phyloP scores from a whole-genome alignment of 2,329 filamentous ascomycete genomes.

The Trichoderma gracile region DNA sequence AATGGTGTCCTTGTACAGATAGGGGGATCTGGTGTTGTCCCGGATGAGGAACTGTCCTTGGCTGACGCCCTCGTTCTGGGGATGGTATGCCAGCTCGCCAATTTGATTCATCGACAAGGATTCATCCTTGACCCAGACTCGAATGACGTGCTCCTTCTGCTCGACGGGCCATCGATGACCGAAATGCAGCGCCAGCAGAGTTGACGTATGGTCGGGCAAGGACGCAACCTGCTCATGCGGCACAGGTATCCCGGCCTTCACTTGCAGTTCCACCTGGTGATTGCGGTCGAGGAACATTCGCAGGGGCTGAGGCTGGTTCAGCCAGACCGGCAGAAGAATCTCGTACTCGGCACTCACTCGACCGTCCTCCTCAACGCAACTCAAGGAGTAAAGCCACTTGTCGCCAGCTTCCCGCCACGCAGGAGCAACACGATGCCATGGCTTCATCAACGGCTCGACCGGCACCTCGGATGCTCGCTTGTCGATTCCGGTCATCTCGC shows the following conservation, averaged over 20 bases:
- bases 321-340: constrained; percentile 45
- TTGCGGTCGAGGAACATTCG: constrained; percentile 44
- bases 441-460: constrained; percentile 45
- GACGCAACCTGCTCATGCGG: constrained; percentile 29
- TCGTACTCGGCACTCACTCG: constrained; percentile 42
- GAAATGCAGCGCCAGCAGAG: constrained; percentile 51
- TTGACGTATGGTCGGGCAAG: constrained; percentile 47
- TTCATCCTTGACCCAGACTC: constrained; percentile 38
- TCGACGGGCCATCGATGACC: constrained; percentile 48
- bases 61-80: constrained; percentile 29
- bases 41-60: constrained; percentile 44
- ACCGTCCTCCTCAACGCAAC: constrained; percentile 40
- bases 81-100: constrained; percentile 34
- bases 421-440: constrained; percentile 51
- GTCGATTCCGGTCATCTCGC: constrained; percentile 44
- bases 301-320: constrained; percentile 44
- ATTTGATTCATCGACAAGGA: constrained; percentile 38
- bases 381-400: constrained; percentile 37
- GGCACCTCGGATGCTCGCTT: constrained; percentile 39
- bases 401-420: constrained; percentile 41
- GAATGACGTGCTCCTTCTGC: constrained; percentile 47
- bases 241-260: constrained; percentile 29
- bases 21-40: constrained; percentile 41
- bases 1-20: constrained; percentile 45
- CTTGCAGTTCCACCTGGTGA: constrained; percentile 39